Percentiles rank a stretch among this genome's conserved stretches.
phyloP scores from a whole-genome alignment of 768 basidiomycete genomes.

The Gymnopilus junonius region DNA sequence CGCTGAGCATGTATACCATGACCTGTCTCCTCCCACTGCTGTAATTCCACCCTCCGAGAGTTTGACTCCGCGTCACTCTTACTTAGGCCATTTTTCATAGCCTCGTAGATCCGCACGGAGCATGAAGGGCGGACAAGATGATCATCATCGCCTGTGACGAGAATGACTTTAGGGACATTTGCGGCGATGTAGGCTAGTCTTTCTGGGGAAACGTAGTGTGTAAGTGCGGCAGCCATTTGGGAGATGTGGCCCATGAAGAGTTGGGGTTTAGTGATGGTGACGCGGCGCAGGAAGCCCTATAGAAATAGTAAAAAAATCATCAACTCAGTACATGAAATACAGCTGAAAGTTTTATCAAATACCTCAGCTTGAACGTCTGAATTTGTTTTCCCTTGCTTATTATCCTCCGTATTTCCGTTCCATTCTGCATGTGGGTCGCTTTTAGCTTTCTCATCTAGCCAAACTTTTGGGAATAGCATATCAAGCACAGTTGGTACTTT shows the following conservation, averaged over 20 bases:
- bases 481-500: slow-evolving; percentile 56
- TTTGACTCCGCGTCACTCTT: background rate
- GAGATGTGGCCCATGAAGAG: slow-evolving; percentile 64
- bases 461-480: slow-evolving; percentile 64
- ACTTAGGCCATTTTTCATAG: slow-evolving; percentile 58
- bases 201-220: slow-evolving; percentile 58
- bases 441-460: slow-evolving; percentile 60
- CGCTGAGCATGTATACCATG: slow-evolving; percentile 64
- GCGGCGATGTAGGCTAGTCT: slow-evolving; percentile 53
- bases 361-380: slow-evolving; percentile 62
- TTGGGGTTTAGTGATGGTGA: slow-evolving; percentile 61
- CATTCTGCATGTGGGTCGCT: slow-evolving; percentile 44
- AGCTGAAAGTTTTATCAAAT: slow-evolving; percentile 11
- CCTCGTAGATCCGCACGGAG: slow-evolving; percentile 52
- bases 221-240: slow-evolving; percentile 72
- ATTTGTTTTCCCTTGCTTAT: slow-evolving; percentile 60
- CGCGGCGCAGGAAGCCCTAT: slow-evolving; percentile 51
- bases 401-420: slow-evolving; percentile 22
- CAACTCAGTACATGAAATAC: background rate
- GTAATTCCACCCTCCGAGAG: slow-evolving; percentile 37
- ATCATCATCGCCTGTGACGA: slow-evolving; percentile 74
- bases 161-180: slow-evolving; percentile 66
- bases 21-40: slow-evolving; percentile 65
- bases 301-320: background rate
- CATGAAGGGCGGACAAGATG: slow-evolving; percentile 55